Base-by-base conservation (phyloP, 805 yeast genomes). In the Candida chauliodis region DNA sequence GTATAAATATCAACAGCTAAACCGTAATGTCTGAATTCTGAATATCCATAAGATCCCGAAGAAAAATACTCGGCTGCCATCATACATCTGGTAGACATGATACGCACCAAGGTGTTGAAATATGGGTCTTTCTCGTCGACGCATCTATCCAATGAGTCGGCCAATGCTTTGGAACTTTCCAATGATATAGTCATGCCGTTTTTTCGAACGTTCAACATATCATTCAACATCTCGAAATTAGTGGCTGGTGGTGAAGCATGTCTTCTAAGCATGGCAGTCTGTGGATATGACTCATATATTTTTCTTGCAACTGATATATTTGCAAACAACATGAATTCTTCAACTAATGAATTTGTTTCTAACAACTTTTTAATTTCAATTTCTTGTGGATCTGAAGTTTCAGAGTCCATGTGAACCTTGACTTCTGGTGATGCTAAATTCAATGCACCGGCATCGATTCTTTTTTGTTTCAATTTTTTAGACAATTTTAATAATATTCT, bases 21-120 rank as follows among this genome's bases (percentile, higher is more conserved):
- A 59, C 99, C 99, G 61, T 93, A 93, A 71, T 93, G 99, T 45
- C 83, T 79, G 70, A 87, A 93, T 47, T 93, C 99, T 10, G 95
- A 80, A 55, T 88, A 87, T 8, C 95, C 85, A 53, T 73, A 87
- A 11, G 84, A 79, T 7, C 99, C 98, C 0, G 96, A 78, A 8
- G 95, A 81, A 66, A 93, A 93, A 57, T 93, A 93, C 58, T 91
- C 97, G 2, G 99, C 99, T 2, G 99, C 96, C 84, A 89, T 87
- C 99, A 93, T 93, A 64, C 98, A 91, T 53, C 99, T 76, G 0
- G 99, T 93, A 6, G 97, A 93, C 95, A 93, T 84, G 48, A 93
- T 93, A 61, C 99, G 81, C 5, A 91, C 72, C 51, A 93, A 71
- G 0, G 97, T 93, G 62, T 93, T 93, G 75, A 93, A 88, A 56